Evolutionary conservation across 768 basidiomycete species (phyloP), one percentile per base, ranked within the genome.

Genomic region (Mycena belliarum): DNA sequence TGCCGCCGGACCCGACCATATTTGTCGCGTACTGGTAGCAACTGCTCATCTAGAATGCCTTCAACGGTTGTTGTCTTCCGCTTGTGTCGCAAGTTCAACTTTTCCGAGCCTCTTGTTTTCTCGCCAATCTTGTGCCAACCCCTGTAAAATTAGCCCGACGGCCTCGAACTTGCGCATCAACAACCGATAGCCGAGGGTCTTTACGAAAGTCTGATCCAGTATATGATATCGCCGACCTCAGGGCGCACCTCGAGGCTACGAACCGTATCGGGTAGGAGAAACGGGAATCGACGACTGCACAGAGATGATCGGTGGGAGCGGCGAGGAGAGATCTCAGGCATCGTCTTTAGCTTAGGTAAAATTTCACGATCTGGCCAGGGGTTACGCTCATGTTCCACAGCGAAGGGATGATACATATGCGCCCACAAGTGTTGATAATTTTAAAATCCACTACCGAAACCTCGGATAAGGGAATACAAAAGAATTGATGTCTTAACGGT

Each of bases 351-450:
- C 15, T 28, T 29, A 26, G 16, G 47, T 26, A 16, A 45, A 32
- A 16, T 20, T n/a, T 35, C 8, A 10, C n/a, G 14, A 14, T n/a
- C 21, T 42, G 16, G 29, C 18, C 24, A n/a, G 14, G 15, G 18
- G 49, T 57, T 46, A 45, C 37, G 32, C 25, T 40, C 20, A 50
- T 44, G 32, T 51, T 45, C 43, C 44, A 47, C 37, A 25, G 29
- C 38, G 24, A 41, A 40, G 25, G 23, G 12, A 38, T 23, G 11
- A 26, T 52, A 58, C 44, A 58, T 52, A 52, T 15, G 57, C 44
- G 50, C 57, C 50, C 57, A 58, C 57, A 58, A 58, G 47, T 49
- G 32, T 44, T 24, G 49, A 56, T 35, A 56, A 56, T 49, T 43
- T 24, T 20, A 35, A 55, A 24, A 38, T 28, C 21, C n/a, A n/a